These are phyloP conservation scores for Phoenix dactylifera DNA, from an alignment of 176 grass and related monocot species.

Conservation along the genomic window DNA sequence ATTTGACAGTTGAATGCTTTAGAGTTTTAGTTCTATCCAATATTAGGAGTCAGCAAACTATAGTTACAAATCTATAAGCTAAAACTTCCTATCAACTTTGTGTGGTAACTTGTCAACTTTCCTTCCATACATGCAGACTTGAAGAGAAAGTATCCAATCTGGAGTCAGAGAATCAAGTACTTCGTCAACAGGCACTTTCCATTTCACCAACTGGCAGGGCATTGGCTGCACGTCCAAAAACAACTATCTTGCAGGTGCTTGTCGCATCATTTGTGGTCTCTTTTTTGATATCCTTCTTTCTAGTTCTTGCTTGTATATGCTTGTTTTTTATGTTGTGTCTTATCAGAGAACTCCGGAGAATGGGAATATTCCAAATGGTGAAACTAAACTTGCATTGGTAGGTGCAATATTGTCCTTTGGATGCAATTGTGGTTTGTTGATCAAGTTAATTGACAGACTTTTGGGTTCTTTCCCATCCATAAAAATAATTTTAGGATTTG, in stretches of 20 bases:
- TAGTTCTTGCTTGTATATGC: slow-evolving; percentile 15
- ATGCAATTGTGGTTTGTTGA: background rate
- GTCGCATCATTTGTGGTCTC: slow-evolving; percentile 16
- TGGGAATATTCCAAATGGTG: slow-evolving; percentile 45
- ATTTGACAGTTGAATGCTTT: too few species aligned
- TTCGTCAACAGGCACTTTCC: slow-evolving; percentile 91
- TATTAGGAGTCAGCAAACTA: too few species aligned
- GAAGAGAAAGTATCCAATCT: slow-evolving; percentile 91
- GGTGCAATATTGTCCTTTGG: slow-evolving; percentile 21
- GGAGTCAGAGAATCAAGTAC: slow-evolving; percentile 91
- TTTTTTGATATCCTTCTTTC: slow-evolving; percentile 21
- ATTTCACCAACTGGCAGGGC: slow-evolving; percentile 84
- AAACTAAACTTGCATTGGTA: slow-evolving; percentile 64
- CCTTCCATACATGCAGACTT: slow-evolving; percentile 43
- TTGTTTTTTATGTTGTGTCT: slow-evolving; percentile 10
- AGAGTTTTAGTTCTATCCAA: too few species aligned
- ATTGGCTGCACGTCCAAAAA: slow-evolving; percentile 61
- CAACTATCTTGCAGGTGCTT: slow-evolving; percentile 31
- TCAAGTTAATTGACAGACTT: slow-evolving; percentile 6
- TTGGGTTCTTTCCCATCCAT: slow-evolving; percentile 1
- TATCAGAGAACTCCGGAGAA: slow-evolving; percentile 66
- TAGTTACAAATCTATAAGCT: too few species aligned
- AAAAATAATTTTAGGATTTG: slow-evolving; percentile 57
- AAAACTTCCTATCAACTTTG: background rate
- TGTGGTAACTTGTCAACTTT: slow-evolving; percentile 14